Evolutionary conservation across 352 stramenopile species (phyloP).

Genomic region (Phytopythium litorale): DNA sequence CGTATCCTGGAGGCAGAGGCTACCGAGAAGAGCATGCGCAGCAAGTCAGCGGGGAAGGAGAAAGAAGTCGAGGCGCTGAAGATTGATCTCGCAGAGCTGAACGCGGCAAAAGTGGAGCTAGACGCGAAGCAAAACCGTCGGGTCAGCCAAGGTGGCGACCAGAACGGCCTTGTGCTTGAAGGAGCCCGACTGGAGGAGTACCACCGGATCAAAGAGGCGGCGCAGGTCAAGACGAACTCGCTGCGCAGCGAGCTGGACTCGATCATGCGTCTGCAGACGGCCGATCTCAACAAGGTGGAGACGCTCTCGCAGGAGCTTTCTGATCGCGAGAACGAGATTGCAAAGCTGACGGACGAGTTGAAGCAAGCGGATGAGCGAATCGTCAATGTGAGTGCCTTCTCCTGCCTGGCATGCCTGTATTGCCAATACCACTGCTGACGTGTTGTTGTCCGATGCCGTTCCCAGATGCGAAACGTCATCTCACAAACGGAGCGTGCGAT

Average conservation of each 20-base stretch:
- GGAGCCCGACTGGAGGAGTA: constrained; percentile 73
- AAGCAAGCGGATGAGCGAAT: constrained; percentile 61
- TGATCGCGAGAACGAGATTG: constrained; percentile 68
- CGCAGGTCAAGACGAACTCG: constrained; percentile 65
- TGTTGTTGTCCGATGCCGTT: background rate
- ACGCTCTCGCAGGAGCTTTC: constrained; percentile 64
- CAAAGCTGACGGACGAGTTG: constrained; percentile 57
- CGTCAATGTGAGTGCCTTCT: constrained; percentile 30
- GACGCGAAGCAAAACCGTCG: constrained; percentile 37
- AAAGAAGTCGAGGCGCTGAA: constrained; percentile 82
- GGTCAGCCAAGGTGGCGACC: constrained; percentile 31
- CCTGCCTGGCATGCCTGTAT: background rate
- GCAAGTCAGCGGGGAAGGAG: constrained; percentile 80
- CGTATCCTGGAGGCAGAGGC: constrained; percentile 54
- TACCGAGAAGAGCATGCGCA: constrained; percentile 52
- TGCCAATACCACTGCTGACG: background rate
- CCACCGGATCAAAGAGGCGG: constrained; percentile 76
- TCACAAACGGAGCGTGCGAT: constrained; percentile 55
- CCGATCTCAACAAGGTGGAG: constrained; percentile 71
- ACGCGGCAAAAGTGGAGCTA: constrained; percentile 49
- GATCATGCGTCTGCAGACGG: constrained; percentile 58
- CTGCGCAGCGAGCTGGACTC: constrained; percentile 68
- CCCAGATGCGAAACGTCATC: constrained; percentile 72
- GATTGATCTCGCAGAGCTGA: constrained; percentile 62
- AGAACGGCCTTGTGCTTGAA: constrained; percentile 53